Percentiles rank a stretch among this genome's conserved stretches.
Evolutionary conservation across 257 asterid species (phyloP).

Genomic region (Lithospermum erythrorhizon): DNA sequence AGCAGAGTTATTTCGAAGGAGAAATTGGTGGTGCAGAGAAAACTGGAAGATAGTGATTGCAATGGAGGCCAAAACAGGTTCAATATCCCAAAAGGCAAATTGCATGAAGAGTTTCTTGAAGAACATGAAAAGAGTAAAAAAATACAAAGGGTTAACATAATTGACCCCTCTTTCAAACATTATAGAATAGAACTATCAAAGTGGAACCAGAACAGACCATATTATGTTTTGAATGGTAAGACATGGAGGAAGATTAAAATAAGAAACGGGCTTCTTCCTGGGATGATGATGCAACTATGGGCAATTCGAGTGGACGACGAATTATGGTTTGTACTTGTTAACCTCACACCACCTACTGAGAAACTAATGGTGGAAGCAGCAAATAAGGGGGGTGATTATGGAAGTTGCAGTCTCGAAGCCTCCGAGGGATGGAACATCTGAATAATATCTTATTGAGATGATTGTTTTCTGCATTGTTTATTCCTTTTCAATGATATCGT

Average conservation of each 20-base stretch:
- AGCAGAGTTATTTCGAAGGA: not conserved
- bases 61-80: not conserved
- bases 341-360: not conserved
- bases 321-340: not conserved
- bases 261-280: slow-evolving; percentile 19
- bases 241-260: not conserved
- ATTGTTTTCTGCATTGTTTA: no score
- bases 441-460: no score
- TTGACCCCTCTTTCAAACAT: not conserved
- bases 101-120: not conserved
- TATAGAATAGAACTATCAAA: not conserved
- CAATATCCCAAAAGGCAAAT: not conserved
- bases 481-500: no score
- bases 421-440: no score
- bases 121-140: not conserved
- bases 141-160: not conserved
- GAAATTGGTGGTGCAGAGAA: not conserved
- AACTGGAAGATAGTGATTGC: not conserved
- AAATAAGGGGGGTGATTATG: no score
- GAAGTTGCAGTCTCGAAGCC: no score
- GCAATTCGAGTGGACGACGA: slow-evolving; percentile 20
- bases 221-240: not conserved
- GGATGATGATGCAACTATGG: slow-evolving; percentile 25
- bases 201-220: not conserved
- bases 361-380: no score